These are phyloP conservation scores for Fraxinus quadrangulata DNA, from an alignment of 257 asterid species.

Conservation along the genomic window DNA sequence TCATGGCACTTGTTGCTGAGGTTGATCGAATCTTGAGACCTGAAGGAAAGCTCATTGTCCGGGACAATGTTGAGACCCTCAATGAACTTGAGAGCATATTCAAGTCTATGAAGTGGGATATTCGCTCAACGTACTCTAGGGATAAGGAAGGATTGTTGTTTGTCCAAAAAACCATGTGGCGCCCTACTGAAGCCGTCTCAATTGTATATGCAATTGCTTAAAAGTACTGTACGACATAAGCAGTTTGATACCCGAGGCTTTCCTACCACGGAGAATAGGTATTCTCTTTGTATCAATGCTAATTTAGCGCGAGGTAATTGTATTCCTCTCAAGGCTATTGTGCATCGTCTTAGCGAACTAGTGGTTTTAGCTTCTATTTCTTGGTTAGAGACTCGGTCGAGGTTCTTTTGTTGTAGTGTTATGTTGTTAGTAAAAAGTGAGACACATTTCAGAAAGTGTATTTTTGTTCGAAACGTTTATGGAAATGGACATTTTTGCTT, in stretches of 20 bases:
- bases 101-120: conserved; percentile 29
- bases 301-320: conserved; percentile 21
- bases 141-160: conserved; percentile 30
- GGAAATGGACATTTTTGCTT: not conserved
- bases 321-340: conserved; percentile 27
- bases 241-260: conserved; percentile 30
- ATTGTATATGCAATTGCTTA: conserved; percentile 22
- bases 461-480: conserved; percentile 32
- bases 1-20: conserved; percentile 68
- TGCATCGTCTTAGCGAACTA: conserved; percentile 35
- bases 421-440: conserved; percentile 23
- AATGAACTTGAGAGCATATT: conserved; percentile 27
- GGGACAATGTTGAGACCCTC: conserved; percentile 22
- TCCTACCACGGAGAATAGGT: conserved; percentile 37
- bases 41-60: conserved; percentile 70
- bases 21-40: conserved; percentile 95
- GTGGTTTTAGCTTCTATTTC: conserved; percentile 23
- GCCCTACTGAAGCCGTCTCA: conserved; percentile 23
- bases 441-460: conserved; percentile 19
- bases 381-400: conserved; percentile 37
- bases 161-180: conserved; percentile 30
- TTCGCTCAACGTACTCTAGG: conserved; percentile 21
- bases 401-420: conserved; percentile 34
- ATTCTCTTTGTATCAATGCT: conserved; percentile 29
- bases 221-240: not conserved